Percentiles rank a stretch among this genome's conserved stretches.
Evolutionary conservation across 2,329 filamentous ascomycete species (phyloP).

Genomic region (Fusarium illudens): DNA sequence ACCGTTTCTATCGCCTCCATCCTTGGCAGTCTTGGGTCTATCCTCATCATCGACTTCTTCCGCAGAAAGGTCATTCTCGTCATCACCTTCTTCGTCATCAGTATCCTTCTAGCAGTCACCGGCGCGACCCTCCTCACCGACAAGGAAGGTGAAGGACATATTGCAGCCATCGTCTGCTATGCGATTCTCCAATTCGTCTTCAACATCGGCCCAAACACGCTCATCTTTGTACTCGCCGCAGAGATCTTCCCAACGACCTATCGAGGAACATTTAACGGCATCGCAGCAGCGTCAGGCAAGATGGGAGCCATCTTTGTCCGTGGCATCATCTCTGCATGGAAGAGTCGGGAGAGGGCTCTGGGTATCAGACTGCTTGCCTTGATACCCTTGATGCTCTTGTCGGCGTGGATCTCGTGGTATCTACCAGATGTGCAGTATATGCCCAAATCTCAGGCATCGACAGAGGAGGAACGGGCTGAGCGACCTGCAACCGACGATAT

Average conservation of each 20-base stretch:
- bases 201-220: conserved; percentile 3
- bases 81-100: neutral
- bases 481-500: no score
- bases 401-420: conserved; percentile 2
- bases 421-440: neutral
- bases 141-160: neutral
- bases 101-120: neutral
- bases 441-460: neutral
- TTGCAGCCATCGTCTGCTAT: neutral
- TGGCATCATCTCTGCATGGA: neutral
- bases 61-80: neutral
- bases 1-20: neutral
- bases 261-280: conserved; percentile 5
- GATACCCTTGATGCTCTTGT: neutral
- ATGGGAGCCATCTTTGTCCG: conserved; percentile 3
- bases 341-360: neutral
- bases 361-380: neutral
- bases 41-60: conserved; percentile 10
- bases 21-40: neutral
- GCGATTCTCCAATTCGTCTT: conserved; percentile 8
- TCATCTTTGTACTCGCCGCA: conserved; percentile 1
- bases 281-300: conserved; percentile 3
- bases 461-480: neutral
- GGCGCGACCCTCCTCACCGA: neutral
- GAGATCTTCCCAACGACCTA: conserved; percentile 6